phyloP scores from a whole-genome alignment of 495 filamentous ascomycete species.

The Parathielavia appendiculata region DNA sequence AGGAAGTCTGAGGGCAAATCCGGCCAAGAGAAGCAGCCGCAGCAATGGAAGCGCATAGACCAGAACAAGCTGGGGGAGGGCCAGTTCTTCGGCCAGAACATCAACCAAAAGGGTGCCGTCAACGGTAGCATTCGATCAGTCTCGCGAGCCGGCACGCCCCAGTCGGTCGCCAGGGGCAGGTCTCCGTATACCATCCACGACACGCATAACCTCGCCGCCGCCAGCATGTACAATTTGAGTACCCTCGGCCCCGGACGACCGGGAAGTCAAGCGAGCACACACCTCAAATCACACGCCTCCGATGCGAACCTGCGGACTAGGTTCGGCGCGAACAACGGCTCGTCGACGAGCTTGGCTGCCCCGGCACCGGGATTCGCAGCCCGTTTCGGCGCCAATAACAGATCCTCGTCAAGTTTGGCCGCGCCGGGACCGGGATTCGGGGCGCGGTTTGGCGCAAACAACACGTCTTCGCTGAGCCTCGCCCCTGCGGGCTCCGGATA shows the following conservation, averaged over 20 bases:
- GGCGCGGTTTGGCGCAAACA: constrained; percentile 17
- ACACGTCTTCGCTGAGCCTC: constrained; percentile 24
- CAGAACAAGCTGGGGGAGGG: constrained; percentile 31
- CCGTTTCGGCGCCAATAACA: constrained; percentile 20
- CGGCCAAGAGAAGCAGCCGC: constrained; percentile 17
- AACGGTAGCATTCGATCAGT: constrained; percentile 32
- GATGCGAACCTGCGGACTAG: constrained; percentile 35
- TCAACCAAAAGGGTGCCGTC: constrained; percentile 17
- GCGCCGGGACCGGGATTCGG: constrained; percentile 26
- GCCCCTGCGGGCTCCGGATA: constrained; percentile 18
- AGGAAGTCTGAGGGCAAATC: constrained; percentile 35
- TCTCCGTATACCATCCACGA: constrained; percentile 30
- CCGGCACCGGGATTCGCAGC: constrained; percentile 18
- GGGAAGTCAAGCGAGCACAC: constrained; percentile 29
- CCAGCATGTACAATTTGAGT: constrained; percentile 38
- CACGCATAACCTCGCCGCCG: constrained; percentile 32
- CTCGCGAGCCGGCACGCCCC: constrained; percentile 31
- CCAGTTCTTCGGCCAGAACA: constrained; percentile 27
- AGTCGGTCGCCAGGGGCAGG: constrained; percentile 11
- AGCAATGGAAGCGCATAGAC: constrained; percentile 29
- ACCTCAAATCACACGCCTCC: constrained; percentile 32
- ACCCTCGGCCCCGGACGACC: constrained; percentile 13
- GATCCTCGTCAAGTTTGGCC: constrained; percentile 27
- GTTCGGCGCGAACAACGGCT: constrained; percentile 23
- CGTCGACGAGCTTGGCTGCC: constrained; percentile 22